Conservation (phyloP, 1,284 basidiomycete species). For the Tetrapyrgos nigripes region DNA sequence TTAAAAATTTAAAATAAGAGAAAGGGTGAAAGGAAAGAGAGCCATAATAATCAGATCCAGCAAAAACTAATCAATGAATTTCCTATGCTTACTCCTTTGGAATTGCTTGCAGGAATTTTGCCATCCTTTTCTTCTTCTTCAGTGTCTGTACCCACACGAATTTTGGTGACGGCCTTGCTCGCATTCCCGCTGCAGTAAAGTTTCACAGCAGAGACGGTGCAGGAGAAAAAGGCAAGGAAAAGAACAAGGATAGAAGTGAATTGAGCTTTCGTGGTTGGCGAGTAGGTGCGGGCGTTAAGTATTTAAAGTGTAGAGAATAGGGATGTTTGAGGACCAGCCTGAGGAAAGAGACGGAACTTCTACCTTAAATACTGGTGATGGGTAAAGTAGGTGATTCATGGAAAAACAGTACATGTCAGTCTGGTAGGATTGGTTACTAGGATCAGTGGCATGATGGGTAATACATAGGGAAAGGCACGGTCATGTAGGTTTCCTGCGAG, state of each 20-base stretch:
- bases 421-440: too few relatives aligned
- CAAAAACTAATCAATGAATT: not conserved
- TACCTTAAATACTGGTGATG: too few relatives aligned
- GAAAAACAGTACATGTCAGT: too few relatives aligned
- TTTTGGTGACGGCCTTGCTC: not conserved
- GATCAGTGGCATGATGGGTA: too few relatives aligned
- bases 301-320: too few relatives aligned
- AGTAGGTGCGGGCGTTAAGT: not conserved
- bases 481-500: too few relatives aligned
- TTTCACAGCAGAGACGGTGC: not conserved
- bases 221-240: not conserved
- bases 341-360: not conserved
- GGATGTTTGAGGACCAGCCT: not conserved
- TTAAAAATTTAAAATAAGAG: too few relatives aligned
- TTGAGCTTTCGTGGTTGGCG: not conserved
- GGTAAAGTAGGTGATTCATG: too few relatives aligned
- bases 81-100: not conserved
- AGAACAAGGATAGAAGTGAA: not conserved
- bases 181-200: not conserved
- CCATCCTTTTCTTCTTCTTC: not conserved
- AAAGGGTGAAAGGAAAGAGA: not conserved
- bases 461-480: too few relatives aligned
- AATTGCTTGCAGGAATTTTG: not conserved
- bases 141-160: not conserved
- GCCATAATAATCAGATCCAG: not conserved